Evolutionary conservation across 169 alveolate genomes (phyloP).

Genomic region (Plasmodium ovale): DNA sequence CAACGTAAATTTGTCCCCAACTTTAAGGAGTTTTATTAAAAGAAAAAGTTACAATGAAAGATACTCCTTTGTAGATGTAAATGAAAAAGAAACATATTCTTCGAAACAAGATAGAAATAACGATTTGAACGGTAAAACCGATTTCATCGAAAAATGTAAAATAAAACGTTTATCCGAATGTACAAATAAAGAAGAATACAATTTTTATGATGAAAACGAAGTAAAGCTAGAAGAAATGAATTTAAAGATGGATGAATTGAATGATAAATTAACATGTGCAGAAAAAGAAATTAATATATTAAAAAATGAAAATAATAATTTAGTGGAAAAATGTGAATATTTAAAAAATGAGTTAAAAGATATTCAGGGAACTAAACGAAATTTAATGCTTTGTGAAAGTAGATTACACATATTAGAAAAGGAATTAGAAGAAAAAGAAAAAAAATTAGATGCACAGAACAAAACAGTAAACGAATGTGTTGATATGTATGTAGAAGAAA

Average conservation of each 20-base stretch:
- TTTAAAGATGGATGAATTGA: constrained; percentile 52
- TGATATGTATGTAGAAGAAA: constrained; percentile 72
- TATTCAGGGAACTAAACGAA: constrained; percentile 60
- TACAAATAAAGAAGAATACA: constrained; percentile 11
- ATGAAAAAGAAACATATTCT: background rate
- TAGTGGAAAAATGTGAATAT: constrained; percentile 64
- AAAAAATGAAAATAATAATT: constrained; percentile 55
- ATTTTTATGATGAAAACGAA: constrained; percentile 74
- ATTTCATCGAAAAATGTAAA: constrained; percentile 14
- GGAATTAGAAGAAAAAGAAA: constrained; percentile 64
- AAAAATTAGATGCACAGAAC: constrained; percentile 62
- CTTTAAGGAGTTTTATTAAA: constrained; percentile 63
- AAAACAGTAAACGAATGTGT: constrained; percentile 71
- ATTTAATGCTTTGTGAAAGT: constrained; percentile 72
- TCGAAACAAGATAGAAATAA: background rate
- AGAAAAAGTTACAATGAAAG: constrained; percentile 36
- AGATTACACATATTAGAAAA: constrained; percentile 59
- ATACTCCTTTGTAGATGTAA: background rate
- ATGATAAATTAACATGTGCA: constrained; percentile 38
- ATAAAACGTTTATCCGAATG: constrained; percentile 23
- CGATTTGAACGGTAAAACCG: background rate
- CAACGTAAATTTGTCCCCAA: constrained; percentile 61
- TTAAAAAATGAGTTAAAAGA: constrained; percentile 51
- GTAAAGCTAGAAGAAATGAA: constrained; percentile 73
- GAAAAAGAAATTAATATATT: constrained; percentile 17